Evolutionary conservation across 148 eudicot genomes (phyloP), one percentile per base, ranked within the genome.

Genomic region (Arctostaphylos glauca): DNA sequence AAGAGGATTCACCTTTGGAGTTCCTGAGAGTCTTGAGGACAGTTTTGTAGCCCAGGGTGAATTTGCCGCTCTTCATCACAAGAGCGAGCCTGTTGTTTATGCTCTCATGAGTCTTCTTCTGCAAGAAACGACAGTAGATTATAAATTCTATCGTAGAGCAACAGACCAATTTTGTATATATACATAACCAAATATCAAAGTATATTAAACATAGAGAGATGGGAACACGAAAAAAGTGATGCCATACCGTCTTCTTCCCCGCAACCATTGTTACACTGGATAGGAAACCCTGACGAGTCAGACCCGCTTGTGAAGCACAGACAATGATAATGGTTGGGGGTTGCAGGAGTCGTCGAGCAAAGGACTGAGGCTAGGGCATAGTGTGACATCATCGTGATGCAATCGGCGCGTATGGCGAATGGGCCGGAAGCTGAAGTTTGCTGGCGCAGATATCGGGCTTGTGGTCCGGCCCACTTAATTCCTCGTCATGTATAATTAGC

Each of bases 61-160:
- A 90, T 66, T 88, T 90, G 13, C 92, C 93, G 75, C 93, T 89
- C 91, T 90, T 90, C 93, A 90, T 89, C 83, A 90, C 93, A 25
- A 90, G 90, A 79, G 93, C 93, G 50, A 89, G 84, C 86, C 91
- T 88, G 88, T 86, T 88, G 89, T 90, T 90, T 66, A 90, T 88
- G 70, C 89, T 88, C 92, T 90, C 93, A 87, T 90, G 93, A 49
- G 88, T 90, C 93, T 89, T 90, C 93, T 90, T 90, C 93, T 88
- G 91, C 87, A 82, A 21, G 55, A 18, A 31, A 31, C 38, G 38
- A 31, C 38, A 31, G 38, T 0, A 31, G 38, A 31, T 31, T 31
- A 31, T 31, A 31, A 31, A 31, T 31, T 31, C 38, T 31, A 31
- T 31, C 38, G 38, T 31, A 31, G 38, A 31, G 38, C 38, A 31